Evolutionary conservation across 305 asterid genomes (phyloP), one percentile per base, ranked within the genome.

Genomic region (Solanum hybrid): DNA sequence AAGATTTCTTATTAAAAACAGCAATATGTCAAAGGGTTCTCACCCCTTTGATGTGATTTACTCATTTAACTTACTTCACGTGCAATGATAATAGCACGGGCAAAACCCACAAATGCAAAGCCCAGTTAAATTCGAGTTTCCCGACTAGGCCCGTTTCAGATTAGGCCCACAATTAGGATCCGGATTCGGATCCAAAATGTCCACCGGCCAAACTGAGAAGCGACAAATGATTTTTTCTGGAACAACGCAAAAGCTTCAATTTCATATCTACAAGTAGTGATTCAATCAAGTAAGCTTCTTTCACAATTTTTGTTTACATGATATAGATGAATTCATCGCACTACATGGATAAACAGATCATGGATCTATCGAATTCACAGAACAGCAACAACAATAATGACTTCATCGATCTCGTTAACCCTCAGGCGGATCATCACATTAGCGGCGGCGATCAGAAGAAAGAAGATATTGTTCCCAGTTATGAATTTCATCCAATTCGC

Each of bases 291-390:
- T 36, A 36, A 7, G 8, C 19, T 36, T 35, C 60, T 4, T 80
- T 27, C 86, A 80, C 86, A n/a, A 6, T 79, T 26, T 51, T 80
- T 42, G 27, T 26, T 15, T 40, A 81, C 87, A 42, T 81, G 87
- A 42, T 81, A 81, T 81, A 91, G 94, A 96, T 96, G 99, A 95
- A 95, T 92, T 89, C 97, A 89, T 94, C 96, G 90, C 95, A 93
- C 92, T 95, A 91, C 88, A 96, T 96, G 98, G 98, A 97, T 94
- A 97, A 97, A 92, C 99, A 96, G 95, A 96, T 96, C 95, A 97
- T 96, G 99, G 98, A 96, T 95, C 98, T 96, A 90, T 94, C 98
- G 32, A 95, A 93, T 92, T 95, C 98, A 4, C 96, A 94, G 89
- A 90, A 69, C 90, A 85, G 45, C 80, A 75, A 0, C 91, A 89